Conservation (phyloP, 495 filamentous ascomycete genomes). For the Aspergillus panamensis region DNA sequence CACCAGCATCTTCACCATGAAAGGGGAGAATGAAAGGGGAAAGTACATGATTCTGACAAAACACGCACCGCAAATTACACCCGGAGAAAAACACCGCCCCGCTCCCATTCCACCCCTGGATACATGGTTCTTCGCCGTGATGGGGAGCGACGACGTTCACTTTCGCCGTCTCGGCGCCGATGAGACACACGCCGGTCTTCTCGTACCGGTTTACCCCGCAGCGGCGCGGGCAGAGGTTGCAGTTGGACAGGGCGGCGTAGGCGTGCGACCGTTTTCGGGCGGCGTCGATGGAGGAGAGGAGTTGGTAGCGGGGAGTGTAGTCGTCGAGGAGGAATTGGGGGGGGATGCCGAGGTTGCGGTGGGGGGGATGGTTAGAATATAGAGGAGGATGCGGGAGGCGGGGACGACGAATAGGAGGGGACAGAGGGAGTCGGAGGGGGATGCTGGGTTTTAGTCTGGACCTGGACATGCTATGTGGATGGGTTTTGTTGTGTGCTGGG, state of each 20-base stretch:
- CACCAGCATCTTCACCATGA: neutral
- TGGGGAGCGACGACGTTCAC: conserved; percentile 73
- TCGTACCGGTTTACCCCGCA: conserved; percentile 74
- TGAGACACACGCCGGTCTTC: conserved; percentile 68
- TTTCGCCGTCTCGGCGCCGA: conserved; percentile 64
- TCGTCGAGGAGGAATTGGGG: conserved; percentile 73
- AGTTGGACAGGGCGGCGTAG: conserved; percentile 65
- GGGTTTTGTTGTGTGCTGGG: no score
- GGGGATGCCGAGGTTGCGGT: conserved; percentile 60
- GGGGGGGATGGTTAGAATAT: neutral
- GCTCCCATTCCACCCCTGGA: conserved; percentile 71
- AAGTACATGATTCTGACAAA: conserved; percentile 70
- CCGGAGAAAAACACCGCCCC: conserved; percentile 73
- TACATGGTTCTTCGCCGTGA: conserved; percentile 60
- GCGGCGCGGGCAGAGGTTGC: conserved; percentile 70
- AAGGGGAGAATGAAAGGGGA: neutral
- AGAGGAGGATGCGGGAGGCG: neutral
- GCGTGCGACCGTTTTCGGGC: conserved; percentile 63
- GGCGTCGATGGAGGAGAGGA: conserved; percentile 55
- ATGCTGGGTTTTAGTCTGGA: conserved; percentile 11
- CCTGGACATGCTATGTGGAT: no score
- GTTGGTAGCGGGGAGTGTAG: conserved; percentile 64
- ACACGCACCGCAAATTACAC: conserved; percentile 73
- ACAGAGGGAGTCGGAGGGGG: conserved; percentile 3
- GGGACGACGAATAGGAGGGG: no score